Conservation (phyloP, 345 rosid species). For the Melaleuca alternifolia region DNA sequence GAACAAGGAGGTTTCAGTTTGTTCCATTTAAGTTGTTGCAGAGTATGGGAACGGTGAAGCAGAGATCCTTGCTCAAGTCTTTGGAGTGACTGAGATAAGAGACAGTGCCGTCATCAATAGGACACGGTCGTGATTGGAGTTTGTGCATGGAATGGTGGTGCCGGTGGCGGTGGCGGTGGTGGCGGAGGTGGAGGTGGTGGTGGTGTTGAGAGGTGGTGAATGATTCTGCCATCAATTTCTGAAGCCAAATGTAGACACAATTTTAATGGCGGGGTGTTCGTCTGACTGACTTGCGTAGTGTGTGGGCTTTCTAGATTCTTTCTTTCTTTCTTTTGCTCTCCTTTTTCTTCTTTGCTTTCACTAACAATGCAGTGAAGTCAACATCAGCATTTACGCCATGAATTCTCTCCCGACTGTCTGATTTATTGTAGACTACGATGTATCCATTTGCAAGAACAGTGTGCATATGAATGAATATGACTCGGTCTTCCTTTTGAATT, state of each 20-base stretch:
- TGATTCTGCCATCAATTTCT: slow-evolving; percentile 28
- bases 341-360: slow-evolving; percentile 3
- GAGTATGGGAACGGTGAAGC: neutral
- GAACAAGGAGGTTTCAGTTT: neutral
- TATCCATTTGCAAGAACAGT: neutral
- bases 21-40: neutral
- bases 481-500: neutral
- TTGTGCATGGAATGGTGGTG: neutral
- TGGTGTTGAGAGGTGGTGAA: neutral
- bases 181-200: neutral
- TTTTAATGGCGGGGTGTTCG: slow-evolving; percentile 1
- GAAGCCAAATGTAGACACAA: slow-evolving; percentile 26
- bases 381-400: slow-evolving; percentile 27
- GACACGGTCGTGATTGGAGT: neutral
- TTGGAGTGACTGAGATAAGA: neutral
- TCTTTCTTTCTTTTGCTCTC: neutral
- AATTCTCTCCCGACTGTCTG: slow-evolving; percentile 8
- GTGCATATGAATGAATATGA: neutral
- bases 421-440: neutral
- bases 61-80: neutral
- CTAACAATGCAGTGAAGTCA: slow-evolving; percentile 10
- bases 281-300: neutral
- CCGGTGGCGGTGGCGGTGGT: neutral
- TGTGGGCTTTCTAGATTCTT: neutral
- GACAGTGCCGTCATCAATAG: neutral